These are phyloP conservation scores for Ascomycota sp. DNA, from an alignment of 2,329 filamentous ascomycete species.

Conservation along the genomic window DNA sequence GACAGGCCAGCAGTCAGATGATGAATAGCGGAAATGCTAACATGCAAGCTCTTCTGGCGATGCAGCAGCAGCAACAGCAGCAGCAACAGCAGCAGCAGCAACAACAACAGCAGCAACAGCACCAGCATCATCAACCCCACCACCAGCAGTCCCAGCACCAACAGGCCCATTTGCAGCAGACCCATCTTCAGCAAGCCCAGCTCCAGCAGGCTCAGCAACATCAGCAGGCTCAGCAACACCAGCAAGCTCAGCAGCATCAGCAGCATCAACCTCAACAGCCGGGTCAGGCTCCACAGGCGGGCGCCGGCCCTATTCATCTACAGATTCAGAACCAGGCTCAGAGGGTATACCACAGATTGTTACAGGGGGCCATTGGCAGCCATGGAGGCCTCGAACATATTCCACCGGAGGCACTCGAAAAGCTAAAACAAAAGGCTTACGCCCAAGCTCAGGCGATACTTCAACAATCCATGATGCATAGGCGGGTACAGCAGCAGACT, in stretches of 20 bases:
- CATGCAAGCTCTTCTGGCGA: slow-evolving; percentile 17
- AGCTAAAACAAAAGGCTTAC: slow-evolving; percentile 21
- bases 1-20: slow-evolving; percentile 16
- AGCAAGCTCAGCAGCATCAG: slow-evolving; percentile 7
- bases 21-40: slow-evolving; percentile 18
- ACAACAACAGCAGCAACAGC: slow-evolving; percentile 9
- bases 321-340: slow-evolving; percentile 14
- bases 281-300: slow-evolving; percentile 13
- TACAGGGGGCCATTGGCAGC: slow-evolving; percentile 12
- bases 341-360: slow-evolving; percentile 16
- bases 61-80: slow-evolving; percentile 13
- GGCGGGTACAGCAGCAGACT: slow-evolving; percentile 13
- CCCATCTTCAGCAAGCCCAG: slow-evolving; percentile 11
- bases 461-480: slow-evolving; percentile 11
- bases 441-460: slow-evolving; percentile 16
- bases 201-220: slow-evolving; percentile 11
- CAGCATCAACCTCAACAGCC: slow-evolving; percentile 8
- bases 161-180: slow-evolving; percentile 10
- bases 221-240: slow-evolving; percentile 9
- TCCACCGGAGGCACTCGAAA: slow-evolving; percentile 21
- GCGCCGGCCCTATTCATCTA: slow-evolving; percentile 8
- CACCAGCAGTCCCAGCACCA: slow-evolving; percentile 9
- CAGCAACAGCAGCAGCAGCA: slow-evolving; percentile 14
- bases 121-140: slow-evolving; percentile 9
- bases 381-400: slow-evolving; percentile 22